These are phyloP conservation scores for Dipteronia sinensis DNA, from an alignment of 345 rosid species.

Conservation along the genomic window DNA sequence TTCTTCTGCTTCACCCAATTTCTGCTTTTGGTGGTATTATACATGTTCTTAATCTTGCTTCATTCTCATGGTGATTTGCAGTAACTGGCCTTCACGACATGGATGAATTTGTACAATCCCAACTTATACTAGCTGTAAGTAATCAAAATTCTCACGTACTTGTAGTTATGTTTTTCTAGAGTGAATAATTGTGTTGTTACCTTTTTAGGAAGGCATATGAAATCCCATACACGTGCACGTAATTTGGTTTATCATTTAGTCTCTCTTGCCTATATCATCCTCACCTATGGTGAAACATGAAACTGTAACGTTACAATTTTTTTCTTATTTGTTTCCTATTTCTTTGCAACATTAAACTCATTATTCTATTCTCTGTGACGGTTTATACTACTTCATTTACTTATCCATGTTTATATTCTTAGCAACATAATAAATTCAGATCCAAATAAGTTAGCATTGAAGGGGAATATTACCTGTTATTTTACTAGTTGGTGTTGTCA, in stretches of 20 bases:
- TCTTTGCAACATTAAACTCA: conserved; percentile 2
- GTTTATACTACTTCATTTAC: neutral
- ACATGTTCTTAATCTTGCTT: conserved; percentile 16
- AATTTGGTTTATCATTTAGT: neutral
- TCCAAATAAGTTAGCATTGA: neutral
- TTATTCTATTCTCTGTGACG: neutral
- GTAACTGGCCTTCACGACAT: conserved; percentile 98
- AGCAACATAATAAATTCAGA: neutral
- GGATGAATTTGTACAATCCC: conserved; percentile 99
- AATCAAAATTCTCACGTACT: neutral
- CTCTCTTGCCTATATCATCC: neutral
- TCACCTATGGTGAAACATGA: neutral
- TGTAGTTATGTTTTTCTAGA: neutral
- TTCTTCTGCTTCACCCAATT: neutral
- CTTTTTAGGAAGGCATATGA: neutral
- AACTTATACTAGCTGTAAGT: conserved; percentile 91
- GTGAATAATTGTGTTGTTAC: neutral
- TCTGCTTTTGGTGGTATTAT: neutral
- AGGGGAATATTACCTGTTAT: neutral
- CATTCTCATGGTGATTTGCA: conserved; percentile 38
- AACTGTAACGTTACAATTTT: neutral
- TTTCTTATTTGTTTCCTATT: neutral
- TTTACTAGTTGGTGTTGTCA: neutral
- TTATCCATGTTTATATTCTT: neutral
- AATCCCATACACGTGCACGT: neutral